A percentile compares a stretch with the other conserved stretches of the same genome.
Conservation (phyloP, 2,329 filamentous ascomycete genomes). For the Xylariaceae sp. region DNA sequence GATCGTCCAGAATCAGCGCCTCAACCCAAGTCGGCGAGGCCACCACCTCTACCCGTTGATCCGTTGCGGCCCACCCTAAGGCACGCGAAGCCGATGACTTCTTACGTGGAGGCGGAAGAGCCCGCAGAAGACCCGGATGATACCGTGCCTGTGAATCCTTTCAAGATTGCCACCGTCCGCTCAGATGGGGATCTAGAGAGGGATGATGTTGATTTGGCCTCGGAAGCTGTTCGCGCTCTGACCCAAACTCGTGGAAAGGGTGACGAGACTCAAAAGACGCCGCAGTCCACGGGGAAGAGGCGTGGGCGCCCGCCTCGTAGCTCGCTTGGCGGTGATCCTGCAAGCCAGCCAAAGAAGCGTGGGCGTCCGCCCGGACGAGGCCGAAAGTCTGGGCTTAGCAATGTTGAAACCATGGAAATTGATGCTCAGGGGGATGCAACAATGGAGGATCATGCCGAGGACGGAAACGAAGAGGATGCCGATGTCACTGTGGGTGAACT, state of each 20-base stretch:
- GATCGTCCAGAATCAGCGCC: constrained; percentile 6
- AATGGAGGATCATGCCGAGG: constrained; percentile 8
- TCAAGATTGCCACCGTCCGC: constrained; percentile 11
- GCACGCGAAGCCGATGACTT: constrained; percentile 43
- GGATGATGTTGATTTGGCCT: constrained; percentile 34
- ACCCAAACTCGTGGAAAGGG: constrained; percentile 12
- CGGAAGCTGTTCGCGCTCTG: constrained; percentile 27
- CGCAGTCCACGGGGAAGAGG: constrained; percentile 17
- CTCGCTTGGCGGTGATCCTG: constrained; percentile 12
- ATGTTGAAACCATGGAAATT: constrained; percentile 13
- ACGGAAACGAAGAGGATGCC: constrained; percentile 12
- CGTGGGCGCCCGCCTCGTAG: constrained; percentile 22
- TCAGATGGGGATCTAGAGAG: constrained; percentile 4
- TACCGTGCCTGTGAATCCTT: constrained; percentile 16
- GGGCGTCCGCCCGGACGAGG: constrained; percentile 18
- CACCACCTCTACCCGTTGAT: constrained; percentile 27
- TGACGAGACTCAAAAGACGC: constrained; percentile 9
- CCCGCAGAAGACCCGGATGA: constrained; percentile 38
- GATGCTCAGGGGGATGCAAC: constrained; percentile 19
- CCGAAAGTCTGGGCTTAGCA: constrained; percentile 21
- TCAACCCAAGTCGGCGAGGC: constrained; percentile 12
- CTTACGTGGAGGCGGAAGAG: constrained; percentile 43
- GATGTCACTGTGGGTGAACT: constrained; percentile 23
- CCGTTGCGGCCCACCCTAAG: constrained; percentile 41
- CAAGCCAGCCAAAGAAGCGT: constrained; percentile 16